Percentiles rank a stretch among this genome's conserved stretches.
Conservation (phyloP, 108 stramenopile species). For the Licmophora abbreviata region DNA sequence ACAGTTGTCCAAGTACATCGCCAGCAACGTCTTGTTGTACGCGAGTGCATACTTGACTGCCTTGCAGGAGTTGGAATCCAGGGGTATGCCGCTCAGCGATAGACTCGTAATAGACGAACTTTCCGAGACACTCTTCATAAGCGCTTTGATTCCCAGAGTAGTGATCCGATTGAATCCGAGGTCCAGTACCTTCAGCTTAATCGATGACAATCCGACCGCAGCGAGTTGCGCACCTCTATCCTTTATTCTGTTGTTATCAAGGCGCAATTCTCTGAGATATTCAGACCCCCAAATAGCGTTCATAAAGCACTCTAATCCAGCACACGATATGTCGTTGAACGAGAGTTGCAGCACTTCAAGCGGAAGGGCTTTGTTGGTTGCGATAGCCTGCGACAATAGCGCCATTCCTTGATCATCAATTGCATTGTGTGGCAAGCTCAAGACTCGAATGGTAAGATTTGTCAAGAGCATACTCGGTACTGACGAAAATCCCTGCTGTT, state of each 20-base stretch:
- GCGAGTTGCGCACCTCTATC: conserved; percentile 81
- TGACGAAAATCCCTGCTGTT: conserved; percentile 39
- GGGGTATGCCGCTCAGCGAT: conserved; percentile 52
- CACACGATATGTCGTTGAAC: conserved; percentile 65
- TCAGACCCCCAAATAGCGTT: conserved; percentile 80
- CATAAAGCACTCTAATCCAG: conserved; percentile 78
- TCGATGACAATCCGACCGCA: conserved; percentile 67
- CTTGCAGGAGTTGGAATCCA: conserved; percentile 78
- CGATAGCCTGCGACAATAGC: conserved; percentile 60
- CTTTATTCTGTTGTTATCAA: conserved; percentile 74
- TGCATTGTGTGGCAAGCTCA: conserved; percentile 54
- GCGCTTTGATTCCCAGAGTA: conserved; percentile 69
- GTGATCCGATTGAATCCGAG: conserved; percentile 72
- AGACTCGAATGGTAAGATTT: conserved; percentile 39
- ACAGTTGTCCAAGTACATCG: conserved; percentile 64
- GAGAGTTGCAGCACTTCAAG: conserved; percentile 48
- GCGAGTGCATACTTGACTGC: conserved; percentile 76
- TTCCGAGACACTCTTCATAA: conserved; percentile 80
- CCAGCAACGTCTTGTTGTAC: conserved; percentile 60
- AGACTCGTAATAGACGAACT: conserved; percentile 42
- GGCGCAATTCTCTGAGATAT: conserved; percentile 52
- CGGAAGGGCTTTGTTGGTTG: conserved; percentile 63
- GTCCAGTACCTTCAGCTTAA: conserved; percentile 60
- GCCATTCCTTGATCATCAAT: conserved; percentile 57
- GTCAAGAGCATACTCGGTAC: conserved; percentile 66